A percentile compares a stretch with the other conserved stretches of the same genome.
These are phyloP conservation scores for Scheffersomyces parashehatae DNA, from an alignment of 1,139 yeast species.

Conservation along the genomic window DNA sequence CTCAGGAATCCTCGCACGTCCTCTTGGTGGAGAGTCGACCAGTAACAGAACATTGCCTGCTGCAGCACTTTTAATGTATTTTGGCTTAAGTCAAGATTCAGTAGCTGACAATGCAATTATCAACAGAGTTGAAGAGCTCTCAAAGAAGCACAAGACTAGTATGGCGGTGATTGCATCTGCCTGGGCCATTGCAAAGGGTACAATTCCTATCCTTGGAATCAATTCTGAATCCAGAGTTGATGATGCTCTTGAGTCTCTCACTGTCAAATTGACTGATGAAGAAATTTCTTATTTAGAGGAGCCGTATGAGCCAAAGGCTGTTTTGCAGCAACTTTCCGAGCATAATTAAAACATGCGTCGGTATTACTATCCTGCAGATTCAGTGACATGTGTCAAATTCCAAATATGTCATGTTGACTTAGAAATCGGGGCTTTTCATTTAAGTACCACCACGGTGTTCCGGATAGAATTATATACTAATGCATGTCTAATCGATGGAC, in stretches of 20 bases:
- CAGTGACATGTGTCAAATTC: too few relatives aligned
- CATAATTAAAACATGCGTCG: constrained; percentile 34
- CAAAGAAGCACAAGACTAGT: constrained; percentile 42
- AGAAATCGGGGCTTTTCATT: too few relatives aligned
- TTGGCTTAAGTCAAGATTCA: constrained; percentile 10
- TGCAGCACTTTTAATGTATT: constrained; percentile 11
- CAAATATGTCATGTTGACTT: too few relatives aligned
- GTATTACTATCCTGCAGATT: constrained; percentile 34
- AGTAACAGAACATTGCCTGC: constrained; percentile 19
- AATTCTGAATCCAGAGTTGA: constrained; percentile 50
- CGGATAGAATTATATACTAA: too few relatives aligned
- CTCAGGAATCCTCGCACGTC: constrained; percentile 47
- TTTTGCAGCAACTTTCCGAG: constrained; percentile 24
- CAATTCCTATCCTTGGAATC: constrained; percentile 56
- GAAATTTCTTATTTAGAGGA: constrained; percentile 51
- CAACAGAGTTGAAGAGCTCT: constrained; percentile 52
- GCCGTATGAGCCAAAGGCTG: constrained; percentile 30
- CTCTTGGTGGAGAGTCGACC: constrained; percentile 20
- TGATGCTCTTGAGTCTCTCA: constrained; percentile 50
- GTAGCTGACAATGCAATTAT: constrained; percentile 40
- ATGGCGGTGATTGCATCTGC: constrained; percentile 59
- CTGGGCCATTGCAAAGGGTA: constrained; percentile 55
- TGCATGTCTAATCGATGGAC: too few relatives aligned
- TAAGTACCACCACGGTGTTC: too few relatives aligned
- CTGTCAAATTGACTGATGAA: constrained; percentile 42